These are phyloP conservation scores for Hsuehochloa calcarea DNA, from an alignment of 176 grass and related monocot species.

Conservation along the genomic window DNA sequence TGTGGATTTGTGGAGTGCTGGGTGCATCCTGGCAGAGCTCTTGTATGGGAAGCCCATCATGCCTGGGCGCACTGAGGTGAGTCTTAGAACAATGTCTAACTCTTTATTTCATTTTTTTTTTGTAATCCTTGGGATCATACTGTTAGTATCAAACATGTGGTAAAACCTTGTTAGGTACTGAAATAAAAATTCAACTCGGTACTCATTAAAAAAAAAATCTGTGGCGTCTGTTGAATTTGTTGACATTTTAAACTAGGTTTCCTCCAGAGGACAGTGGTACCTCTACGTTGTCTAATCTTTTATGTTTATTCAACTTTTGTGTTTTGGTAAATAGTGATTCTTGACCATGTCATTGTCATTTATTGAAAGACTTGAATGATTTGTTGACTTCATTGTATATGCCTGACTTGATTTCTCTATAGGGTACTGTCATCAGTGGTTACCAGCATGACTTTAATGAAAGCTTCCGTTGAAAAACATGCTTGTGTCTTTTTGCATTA, in stretches of 20 bases:
- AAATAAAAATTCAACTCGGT: background rate
- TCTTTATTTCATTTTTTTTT: slow-evolving; percentile 6
- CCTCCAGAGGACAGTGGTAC: background rate
- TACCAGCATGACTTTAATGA: background rate
- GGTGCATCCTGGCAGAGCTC: slow-evolving; percentile 61
- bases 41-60: slow-evolving; percentile 57
- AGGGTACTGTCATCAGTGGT: background rate
- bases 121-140: background rate
- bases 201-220: background rate
- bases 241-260: slow-evolving; percentile 16
- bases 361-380: slow-evolving; percentile 5
- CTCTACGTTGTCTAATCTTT: background rate
- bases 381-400: slow-evolving; percentile 1
- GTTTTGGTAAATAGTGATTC: background rate
- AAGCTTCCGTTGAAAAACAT: slow-evolving; percentile 25
- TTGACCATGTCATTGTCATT: slow-evolving; percentile 20
- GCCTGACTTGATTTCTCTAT: background rate
- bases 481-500: background rate
- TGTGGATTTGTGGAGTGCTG: slow-evolving; percentile 56
- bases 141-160: background rate
- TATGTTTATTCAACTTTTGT: slow-evolving; percentile 2
- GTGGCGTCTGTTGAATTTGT: slow-evolving; percentile 12
- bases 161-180: background rate
- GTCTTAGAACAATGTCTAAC: background rate
- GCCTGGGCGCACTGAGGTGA: slow-evolving; percentile 56